Percentiles rank a stretch among this genome's conserved stretches.
Conservation (phyloP, 2,329 filamentous ascomycete genomes). For the Aureobasidium sp. region DNA sequence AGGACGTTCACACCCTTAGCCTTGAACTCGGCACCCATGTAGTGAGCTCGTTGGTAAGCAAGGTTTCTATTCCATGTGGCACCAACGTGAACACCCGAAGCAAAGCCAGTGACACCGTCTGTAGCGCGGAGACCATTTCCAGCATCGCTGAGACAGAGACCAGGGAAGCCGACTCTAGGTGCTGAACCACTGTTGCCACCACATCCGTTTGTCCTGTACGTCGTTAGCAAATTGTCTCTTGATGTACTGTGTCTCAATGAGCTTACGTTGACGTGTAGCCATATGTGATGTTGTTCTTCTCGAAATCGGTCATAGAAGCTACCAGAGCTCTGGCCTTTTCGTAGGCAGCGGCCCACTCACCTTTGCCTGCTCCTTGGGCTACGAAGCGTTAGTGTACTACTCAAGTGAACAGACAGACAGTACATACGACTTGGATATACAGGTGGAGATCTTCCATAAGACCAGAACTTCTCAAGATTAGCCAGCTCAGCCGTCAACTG, state of each 20-base stretch:
- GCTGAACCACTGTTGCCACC: constrained; percentile 31
- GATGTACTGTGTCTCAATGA: background rate
- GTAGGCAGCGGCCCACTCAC: constrained; percentile 29
- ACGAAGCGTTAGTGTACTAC: constrained; percentile 4
- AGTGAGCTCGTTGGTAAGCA: constrained; percentile 44
- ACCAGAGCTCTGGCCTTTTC: constrained; percentile 27
- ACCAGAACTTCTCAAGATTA: constrained; percentile 24
- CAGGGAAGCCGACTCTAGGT: constrained; percentile 32
- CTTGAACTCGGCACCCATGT: constrained; percentile 52
- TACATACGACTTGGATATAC: constrained; percentile 26
- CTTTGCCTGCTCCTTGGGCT: constrained; percentile 27
- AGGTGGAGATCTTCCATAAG: constrained; percentile 24
- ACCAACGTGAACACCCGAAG: constrained; percentile 30
- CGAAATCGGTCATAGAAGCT: constrained; percentile 29
- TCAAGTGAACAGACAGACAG: background rate
- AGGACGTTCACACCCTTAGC: constrained; percentile 53
- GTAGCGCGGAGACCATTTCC: constrained; percentile 37
- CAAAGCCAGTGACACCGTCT: constrained; percentile 37
- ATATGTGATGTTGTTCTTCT: constrained; percentile 33
- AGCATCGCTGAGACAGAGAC: constrained; percentile 36
- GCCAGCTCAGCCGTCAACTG: constrained; percentile 14
- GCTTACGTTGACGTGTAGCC: constrained; percentile 20
- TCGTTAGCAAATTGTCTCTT: background rate
- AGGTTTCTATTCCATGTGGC: constrained; percentile 41
- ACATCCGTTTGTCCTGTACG: constrained; percentile 26